A percentile compares a stretch with the other conserved stretches of the same genome.
Conservation (phyloP, 2,329 filamentous ascomycete species). For the Chaetomium strumarium region DNA sequence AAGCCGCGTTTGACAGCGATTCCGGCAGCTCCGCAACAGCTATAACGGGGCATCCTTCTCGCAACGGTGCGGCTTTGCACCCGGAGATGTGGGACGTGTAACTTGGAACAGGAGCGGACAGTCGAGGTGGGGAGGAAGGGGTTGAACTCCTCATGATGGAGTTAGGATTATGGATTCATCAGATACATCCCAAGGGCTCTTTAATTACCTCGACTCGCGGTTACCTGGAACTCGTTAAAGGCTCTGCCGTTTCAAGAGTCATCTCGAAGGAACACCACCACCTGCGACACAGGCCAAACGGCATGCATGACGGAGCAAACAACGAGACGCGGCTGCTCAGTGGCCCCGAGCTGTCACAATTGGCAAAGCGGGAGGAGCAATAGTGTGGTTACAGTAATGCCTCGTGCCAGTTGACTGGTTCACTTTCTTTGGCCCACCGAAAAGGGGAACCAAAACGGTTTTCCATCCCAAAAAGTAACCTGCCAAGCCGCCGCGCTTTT, state of each 20-base stretch:
- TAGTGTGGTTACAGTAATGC: constrained; percentile 9
- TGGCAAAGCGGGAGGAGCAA: neutral
- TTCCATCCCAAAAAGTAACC: constrained; percentile 10
- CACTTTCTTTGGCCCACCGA: constrained; percentile 1
- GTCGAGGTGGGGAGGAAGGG: neutral
- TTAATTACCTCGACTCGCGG: too few species aligned
- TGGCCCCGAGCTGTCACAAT: neutral
- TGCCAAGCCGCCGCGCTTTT: constrained; percentile 11
- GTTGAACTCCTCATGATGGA: neutral
- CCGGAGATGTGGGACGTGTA: neutral
- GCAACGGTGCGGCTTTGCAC: neutral
- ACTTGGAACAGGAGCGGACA: neutral
- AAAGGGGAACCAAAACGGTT: constrained; percentile 13
- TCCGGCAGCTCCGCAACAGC: neutral
- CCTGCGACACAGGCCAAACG: constrained; percentile 13
- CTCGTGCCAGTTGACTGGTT: constrained; percentile 18
- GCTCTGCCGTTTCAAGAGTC: constrained; percentile 16
- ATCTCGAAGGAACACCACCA: constrained; percentile 4
- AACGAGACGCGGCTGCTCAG: neutral
- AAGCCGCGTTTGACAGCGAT: constrained; percentile 20
- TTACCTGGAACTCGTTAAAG: neutral
- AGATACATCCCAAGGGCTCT: too few species aligned
- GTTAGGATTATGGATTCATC: too few species aligned
- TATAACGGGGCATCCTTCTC: neutral
- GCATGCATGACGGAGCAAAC: constrained; percentile 9